A percentile compares a stretch with the other conserved stretches of the same genome.
phyloP scores from a whole-genome alignment of 768 basidiomycete species.

The Pleurotus tuoliensis region DNA sequence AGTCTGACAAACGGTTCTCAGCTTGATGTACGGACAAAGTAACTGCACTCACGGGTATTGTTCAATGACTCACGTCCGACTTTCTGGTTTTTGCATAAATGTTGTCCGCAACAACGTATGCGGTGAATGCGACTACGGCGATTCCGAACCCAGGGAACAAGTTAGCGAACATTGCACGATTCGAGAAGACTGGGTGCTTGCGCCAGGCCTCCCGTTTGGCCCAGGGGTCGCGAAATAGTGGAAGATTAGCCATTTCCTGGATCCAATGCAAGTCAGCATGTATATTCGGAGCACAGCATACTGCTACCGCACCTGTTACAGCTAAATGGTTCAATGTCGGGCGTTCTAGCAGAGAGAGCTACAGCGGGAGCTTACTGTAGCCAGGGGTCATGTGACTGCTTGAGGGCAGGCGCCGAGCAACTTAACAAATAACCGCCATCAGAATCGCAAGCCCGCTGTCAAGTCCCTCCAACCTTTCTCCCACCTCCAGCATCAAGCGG shows the following conservation, averaged over 20 bases:
- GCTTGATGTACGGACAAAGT: too few relatives aligned
- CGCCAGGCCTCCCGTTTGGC: slow-evolving; percentile 92
- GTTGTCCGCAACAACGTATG: slow-evolving; percentile 86
- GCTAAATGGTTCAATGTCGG: slow-evolving; percentile 4
- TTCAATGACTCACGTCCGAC: slow-evolving; percentile 20
- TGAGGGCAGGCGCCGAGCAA: slow-evolving; percentile 58
- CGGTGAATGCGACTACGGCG: slow-evolving; percentile 87
- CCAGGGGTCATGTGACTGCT: slow-evolving; percentile 28
- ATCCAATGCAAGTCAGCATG: background rate
- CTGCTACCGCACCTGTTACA: background rate
- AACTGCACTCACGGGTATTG: slow-evolving; percentile 12
- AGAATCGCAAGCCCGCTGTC: slow-evolving; percentile 21
- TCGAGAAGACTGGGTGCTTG: slow-evolving; percentile 84
- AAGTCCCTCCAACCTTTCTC: slow-evolving; percentile 22
- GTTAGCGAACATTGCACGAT: slow-evolving; percentile 82
- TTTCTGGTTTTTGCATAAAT: slow-evolving; percentile 40
- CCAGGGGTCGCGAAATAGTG: slow-evolving; percentile 92
- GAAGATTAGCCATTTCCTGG: slow-evolving; percentile 52
- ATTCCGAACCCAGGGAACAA: slow-evolving; percentile 95
- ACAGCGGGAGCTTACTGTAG: slow-evolving; percentile 4
- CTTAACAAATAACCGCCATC: slow-evolving; percentile 42
- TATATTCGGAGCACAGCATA: background rate
- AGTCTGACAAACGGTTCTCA: too few relatives aligned
- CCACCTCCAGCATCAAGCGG: slow-evolving; percentile 16
- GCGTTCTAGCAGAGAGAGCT: slow-evolving; percentile 10